Base-by-base conservation (phyloP, 345 rosid genomes). In the Pugionium cornutum region DNA sequence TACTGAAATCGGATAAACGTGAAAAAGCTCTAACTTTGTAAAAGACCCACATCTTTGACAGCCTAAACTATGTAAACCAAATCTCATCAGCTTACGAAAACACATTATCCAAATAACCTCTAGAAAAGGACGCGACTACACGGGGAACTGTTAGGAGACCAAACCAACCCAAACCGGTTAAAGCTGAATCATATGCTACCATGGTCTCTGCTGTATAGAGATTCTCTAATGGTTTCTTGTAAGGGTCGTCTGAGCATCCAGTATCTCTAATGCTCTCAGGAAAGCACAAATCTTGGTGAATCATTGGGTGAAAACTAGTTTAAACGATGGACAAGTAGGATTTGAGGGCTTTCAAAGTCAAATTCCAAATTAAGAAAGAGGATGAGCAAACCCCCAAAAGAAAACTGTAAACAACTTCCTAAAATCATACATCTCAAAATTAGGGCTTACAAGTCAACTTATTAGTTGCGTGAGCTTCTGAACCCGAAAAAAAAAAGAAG, bases 391-490 rank as follows among this genome's bases (percentile, higher is more conserved):
- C 27, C 41, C 39, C 1, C 4, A 28, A 45, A 18, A 47, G 26
- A 27, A 7, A 11, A 29, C 48, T 56, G 41, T 32, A 65, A 43
- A 54, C 46, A 53, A 7, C 54, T 52, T 35, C 41, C 0, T 53
- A 52, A 45, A 66, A 27, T 41, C 52, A 58, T 1, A 40, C 27
- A 50, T 49, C 29, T 51, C 44, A 62, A 47, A 63, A 55, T 56
- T 32, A 72, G 70, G 59, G 46, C 43, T 56, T 8, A 64, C 4
- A 72, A 57, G 70, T 64, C 76, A 56, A 72, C 65, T 64, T n/a
- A 4, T 26, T 27, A 55, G 61, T 31, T 46, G 34, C 9, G 18
- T 18, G 46, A 46, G 8, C 58, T 70, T 62, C 2, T 43, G 33
- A 45, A 60, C 62, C 75, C 62, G 62, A 40, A 53, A 53, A 46